Conservation (phyloP, 2,329 filamentous ascomycete genomes). For the Fusarium tuaranense region DNA sequence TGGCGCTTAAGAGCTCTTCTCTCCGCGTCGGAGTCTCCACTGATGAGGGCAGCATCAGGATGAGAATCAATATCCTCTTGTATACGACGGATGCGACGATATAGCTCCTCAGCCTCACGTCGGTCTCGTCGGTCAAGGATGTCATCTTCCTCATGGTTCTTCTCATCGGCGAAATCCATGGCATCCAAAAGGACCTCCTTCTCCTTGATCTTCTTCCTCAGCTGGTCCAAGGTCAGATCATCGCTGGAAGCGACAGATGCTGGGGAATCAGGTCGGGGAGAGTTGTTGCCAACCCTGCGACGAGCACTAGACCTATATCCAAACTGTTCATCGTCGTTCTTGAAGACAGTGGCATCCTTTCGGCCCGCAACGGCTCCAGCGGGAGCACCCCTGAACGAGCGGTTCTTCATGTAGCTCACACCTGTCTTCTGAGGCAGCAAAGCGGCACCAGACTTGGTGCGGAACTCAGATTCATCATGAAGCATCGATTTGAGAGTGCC, state of each 20-base stretch:
- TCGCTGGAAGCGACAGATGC: slow-evolving; percentile 78
- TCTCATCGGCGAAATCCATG: slow-evolving; percentile 96
- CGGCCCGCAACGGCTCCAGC: slow-evolving; percentile 70
- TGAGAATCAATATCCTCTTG: slow-evolving; percentile 96
- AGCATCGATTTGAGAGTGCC: slow-evolving; percentile 92
- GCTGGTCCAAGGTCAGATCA: slow-evolving; percentile 85
- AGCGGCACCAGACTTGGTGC: slow-evolving; percentile 90
- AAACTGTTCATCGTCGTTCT: slow-evolving; percentile 93
- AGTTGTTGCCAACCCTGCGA: slow-evolving; percentile 82
- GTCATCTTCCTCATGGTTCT: slow-evolving; percentile 89
- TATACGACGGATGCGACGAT: slow-evolving; percentile 88
- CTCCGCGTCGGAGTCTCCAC: slow-evolving; percentile 88
- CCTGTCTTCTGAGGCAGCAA: slow-evolving; percentile 95
- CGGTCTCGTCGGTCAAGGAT: slow-evolving; percentile 90
- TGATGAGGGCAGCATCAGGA: slow-evolving; percentile 77
- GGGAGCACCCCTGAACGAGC: slow-evolving; percentile 82
- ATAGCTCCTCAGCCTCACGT: slow-evolving; percentile 92
- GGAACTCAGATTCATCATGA: slow-evolving; percentile 86
- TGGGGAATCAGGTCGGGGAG: slow-evolving; percentile 84
- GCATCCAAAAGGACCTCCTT: slow-evolving; percentile 95
- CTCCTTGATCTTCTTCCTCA: slow-evolving; percentile 92
- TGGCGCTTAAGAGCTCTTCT: slow-evolving; percentile 87
- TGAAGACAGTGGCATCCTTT: slow-evolving; percentile 96
- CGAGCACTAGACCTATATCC: slow-evolving; percentile 95
- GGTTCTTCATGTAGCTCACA: slow-evolving; percentile 97